Evolutionary conservation across 345 rosid genomes (phyloP).

Genomic region (Populus deltoides): DNA sequence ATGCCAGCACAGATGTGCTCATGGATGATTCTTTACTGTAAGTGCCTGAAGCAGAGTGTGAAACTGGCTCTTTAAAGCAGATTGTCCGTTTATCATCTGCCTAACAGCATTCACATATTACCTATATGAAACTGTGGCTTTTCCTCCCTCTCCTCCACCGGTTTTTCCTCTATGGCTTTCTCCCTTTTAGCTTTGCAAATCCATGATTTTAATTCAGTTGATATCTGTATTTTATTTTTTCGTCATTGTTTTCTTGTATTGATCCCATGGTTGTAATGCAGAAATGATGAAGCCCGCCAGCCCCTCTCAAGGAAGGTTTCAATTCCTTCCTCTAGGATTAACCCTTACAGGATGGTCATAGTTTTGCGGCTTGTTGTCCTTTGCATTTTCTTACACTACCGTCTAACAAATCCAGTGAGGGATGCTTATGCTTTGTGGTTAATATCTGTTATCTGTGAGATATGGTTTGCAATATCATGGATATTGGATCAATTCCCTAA

Average conservation of each 20-base stretch:
- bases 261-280: conserved; percentile 2
- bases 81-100: neutral
- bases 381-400: conserved; percentile 35
- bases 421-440: conserved; percentile 34
- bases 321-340: conserved; percentile 33
- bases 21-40: conserved; percentile 37
- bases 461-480: conserved; percentile 43
- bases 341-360: conserved; percentile 37
- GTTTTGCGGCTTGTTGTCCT: conserved; percentile 34
- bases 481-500: conserved; percentile 42
- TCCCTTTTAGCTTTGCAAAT: neutral
- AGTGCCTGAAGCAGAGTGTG: conserved; percentile 2
- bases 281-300: conserved; percentile 39
- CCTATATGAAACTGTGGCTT: neutral
- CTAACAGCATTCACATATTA: neutral
- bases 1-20: conserved; percentile 32
- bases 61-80: neutral
- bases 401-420: conserved; percentile 31
- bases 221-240: neutral
- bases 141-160: neutral
- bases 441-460: conserved; percentile 36
- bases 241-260: neutral
- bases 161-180: neutral
- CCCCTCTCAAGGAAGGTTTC: conserved; percentile 37
- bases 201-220: neutral